A percentile compares a stretch with the other conserved stretches of the same genome.
phyloP scores from a whole-genome alignment of 2,329 filamentous ascomycete genomes.

The Arthrobotrys musiformis region DNA sequence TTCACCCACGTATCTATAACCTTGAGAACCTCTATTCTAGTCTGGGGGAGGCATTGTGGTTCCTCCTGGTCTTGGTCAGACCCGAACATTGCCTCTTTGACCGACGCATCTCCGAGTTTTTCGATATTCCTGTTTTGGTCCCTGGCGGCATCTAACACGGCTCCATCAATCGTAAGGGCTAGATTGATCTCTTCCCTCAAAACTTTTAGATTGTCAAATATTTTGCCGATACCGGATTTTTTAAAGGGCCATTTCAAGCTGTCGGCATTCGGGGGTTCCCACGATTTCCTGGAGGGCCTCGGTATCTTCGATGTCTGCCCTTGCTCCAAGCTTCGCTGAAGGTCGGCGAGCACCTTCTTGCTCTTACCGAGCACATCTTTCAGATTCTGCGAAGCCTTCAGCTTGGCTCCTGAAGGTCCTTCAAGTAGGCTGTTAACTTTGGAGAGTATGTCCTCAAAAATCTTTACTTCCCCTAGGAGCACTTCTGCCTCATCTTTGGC shows the following conservation, averaged over 20 bases:
- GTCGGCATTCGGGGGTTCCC: neutral
- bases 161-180: neutral
- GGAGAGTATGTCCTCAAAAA: neutral
- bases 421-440: slow-evolving; percentile 3
- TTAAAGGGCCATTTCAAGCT: slow-evolving; percentile 8
- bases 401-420: neutral
- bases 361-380: neutral
- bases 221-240: neutral
- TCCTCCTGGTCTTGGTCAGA: slow-evolving; percentile 56
- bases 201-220: neutral
- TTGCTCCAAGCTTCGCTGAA: neutral
- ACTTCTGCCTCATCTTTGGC: slow-evolving; percentile 20
- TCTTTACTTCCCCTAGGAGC: neutral
- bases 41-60: slow-evolving; percentile 56
- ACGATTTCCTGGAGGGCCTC: neutral
- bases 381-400: neutral
- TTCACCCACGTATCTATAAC: slow-evolving; percentile 51
- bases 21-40: slow-evolving; percentile 57
- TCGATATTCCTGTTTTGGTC: slow-evolving; percentile 4
- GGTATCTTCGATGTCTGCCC: neutral
- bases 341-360: neutral
- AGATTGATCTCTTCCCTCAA: neutral
- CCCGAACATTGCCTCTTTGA: slow-evolving; percentile 53
- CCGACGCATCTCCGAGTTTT: neutral
- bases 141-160: neutral